Base-by-base conservation (phyloP, 129 eudicot species). In the Scalesia atractyloides region DNA sequence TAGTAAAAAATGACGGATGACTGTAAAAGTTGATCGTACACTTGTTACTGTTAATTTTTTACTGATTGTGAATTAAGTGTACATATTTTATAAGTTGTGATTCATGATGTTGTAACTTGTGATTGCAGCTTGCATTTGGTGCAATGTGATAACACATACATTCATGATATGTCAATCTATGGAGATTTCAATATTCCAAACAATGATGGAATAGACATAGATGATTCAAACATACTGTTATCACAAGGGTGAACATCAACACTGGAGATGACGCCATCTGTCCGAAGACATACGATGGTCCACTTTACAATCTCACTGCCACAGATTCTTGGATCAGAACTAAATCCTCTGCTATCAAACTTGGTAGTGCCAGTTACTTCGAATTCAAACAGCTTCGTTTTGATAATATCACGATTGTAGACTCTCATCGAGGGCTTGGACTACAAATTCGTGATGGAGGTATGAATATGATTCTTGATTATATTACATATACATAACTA, bases 201-300 rank as follows among this genome's bases (percentile, higher is more conserved):
- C 86, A 94, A 94, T 30, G 98, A 94, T 73, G 98, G 98, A 24
- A 94, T 94, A 39, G 98, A 94, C 64, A 90, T 94, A 50, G 90
- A 86, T 51, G 98, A 94, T 76, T 94, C 98, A 30, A 94, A 94
- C 74, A 94, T 58, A 94, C 98, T 9, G 56, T 87, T 53, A 90
- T 94, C 76, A 90, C 97, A 52, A 86, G 97, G 76, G 87, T 97
- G 84, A 81, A 59, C 57, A 94, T 94, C 73, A 63, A 94, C 77
- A 94, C 98, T 0, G 98, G 98, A 43, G 98, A 94, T 70, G 98
- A 94, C 83, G 98, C 98, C 44, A 94, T 94, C 51, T 94, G 98
- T 64, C 98, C 98, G n/a, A 94, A 94, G 80, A 87, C 98, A 33
- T 82, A 83, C 8, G 83, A 76, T 3, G 86, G 91, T 16, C 97